Evolutionary conservation across 2,329 filamentous ascomycete genomes (phyloP).

Genomic region (Curvularia lunata): DNA sequence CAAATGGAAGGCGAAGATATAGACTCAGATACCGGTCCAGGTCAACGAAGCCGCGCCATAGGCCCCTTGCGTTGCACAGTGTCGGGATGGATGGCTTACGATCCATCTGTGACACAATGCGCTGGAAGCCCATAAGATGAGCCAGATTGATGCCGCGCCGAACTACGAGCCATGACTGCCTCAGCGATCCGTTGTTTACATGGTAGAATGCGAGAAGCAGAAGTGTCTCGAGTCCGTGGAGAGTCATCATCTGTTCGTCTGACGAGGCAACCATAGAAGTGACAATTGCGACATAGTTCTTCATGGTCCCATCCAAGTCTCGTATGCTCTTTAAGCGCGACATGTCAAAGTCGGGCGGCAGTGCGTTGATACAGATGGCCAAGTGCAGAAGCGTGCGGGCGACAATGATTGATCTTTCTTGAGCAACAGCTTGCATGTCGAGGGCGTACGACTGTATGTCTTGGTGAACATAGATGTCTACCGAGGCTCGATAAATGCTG

Average conservation of each 20-base stretch:
- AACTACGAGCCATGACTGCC: constrained; percentile 44
- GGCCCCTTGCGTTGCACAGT: constrained; percentile 34
- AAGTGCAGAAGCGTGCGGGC: constrained; percentile 46
- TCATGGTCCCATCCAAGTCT: constrained; percentile 42
- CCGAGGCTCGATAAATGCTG: constrained; percentile 37
- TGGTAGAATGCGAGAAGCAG: constrained; percentile 41
- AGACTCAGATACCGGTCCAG: constrained; percentile 42
- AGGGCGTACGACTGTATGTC: constrained; percentile 44
- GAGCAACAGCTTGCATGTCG: constrained; percentile 38
- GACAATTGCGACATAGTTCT: constrained; percentile 43
- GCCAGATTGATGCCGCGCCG: constrained; percentile 44
- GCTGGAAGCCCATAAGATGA: constrained; percentile 48
- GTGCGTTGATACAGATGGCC: constrained; percentile 42
- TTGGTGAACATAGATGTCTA: constrained; percentile 39
- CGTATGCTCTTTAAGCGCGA: constrained; percentile 38
- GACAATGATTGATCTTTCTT: constrained; percentile 39
- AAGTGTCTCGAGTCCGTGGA: constrained; percentile 45
- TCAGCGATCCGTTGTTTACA: constrained; percentile 39
- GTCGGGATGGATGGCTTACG: constrained; percentile 31
- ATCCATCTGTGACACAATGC: constrained; percentile 36
- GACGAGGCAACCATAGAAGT: constrained; percentile 39
- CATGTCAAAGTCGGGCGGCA: constrained; percentile 42
- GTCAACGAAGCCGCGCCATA: constrained; percentile 43
- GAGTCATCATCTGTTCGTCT: constrained; percentile 44
- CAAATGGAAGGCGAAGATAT: constrained; percentile 47